Base-by-base conservation (phyloP, 192 early-diverging fungal genomes). In the Podila minutissima region DNA sequence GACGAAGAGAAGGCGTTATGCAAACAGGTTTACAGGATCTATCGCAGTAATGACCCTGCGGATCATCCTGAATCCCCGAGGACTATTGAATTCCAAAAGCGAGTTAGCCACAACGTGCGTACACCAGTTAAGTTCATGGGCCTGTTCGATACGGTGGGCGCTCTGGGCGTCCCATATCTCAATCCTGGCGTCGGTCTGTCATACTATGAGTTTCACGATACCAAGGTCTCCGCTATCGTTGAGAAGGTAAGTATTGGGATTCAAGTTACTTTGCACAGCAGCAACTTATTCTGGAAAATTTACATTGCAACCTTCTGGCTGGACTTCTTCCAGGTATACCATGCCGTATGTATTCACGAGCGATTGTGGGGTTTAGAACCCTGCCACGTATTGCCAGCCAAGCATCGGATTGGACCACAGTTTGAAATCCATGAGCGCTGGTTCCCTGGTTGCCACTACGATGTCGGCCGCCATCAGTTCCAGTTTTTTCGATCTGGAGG, bases 391-490 rank as follows among this genome's bases (percentile, higher is more conserved):
- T 49, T 61, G 15, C 67, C 41, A 69, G 38, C 26, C 26, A 9
- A 7, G 22, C 0, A 49, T 49, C 67, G 41, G 50, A 60, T 29
- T 19, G 46, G 33, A 2, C 37, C 24, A 48, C 9, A 33, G 19
- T 50, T 69, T 61, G 67, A 59, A 31, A 50, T 69, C 41, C 58
- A 61, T n/a, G 67, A 69, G 59, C 41, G 59, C 6, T 69, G 67
- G 67, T 69, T 69, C 67, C 67, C 67, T 50, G 67, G 67, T 7
- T 69, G 67, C 46, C 67, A 69, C 58, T 69, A 69, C 29, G 67
- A 69, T 69, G 24, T 69, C 13, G 67, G 67, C 12, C 67, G 67
- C 26, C 67, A 60, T 20, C 28, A n/a, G 28, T 69, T 69, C n/a
- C 58, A 20, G 26, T 46, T 69, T 69, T 31, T 69, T 2, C 67